Evolutionary conservation across 2,329 filamentous ascomycete genomes (phyloP), one percentile per base, ranked within the genome.

Genomic region (Diaporthe eres): DNA sequence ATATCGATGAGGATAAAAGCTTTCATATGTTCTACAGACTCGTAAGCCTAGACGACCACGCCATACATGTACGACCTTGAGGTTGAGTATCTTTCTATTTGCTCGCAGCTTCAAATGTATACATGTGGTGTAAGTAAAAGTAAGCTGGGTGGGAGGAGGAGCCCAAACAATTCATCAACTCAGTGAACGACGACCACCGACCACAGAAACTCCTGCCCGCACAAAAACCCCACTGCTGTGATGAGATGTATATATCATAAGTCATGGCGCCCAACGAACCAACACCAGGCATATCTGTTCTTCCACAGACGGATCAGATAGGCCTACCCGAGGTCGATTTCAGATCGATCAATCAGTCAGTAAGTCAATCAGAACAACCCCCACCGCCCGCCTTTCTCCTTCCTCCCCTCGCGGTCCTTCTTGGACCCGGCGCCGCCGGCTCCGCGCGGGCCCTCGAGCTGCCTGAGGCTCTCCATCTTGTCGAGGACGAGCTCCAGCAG

Each of bases 381-480:
- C 76, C 76, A 77, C 37, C 76, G 74, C 12, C 77, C 74, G 28
- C 68, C 68, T 44, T 75, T 73, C 61, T 80, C 77, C 77, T 80
- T 81, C 78, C 82, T 83, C 39, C 78, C 77, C 76, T 81, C 81
- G 44, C 67, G 78, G 49, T 76, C 76, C 72, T 80, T 82, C 72
- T 80, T 82, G 28, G 87, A 86, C 42, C 42, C 42, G 2, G 10
- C 60, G 60, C 13, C 25, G 9, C 42, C 61, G 28, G 91, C 88
- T 81, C 92, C 91, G 78, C 93, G 93, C 72, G 93, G 88, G 13
- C 93, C 93, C 81, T 98, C 96, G 12, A 99, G 87, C 81, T 96
- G 93, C 76, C 94, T 90, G 80, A 99, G 85, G 75, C 94, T 94
- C 83, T 98, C 96, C 91, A 99, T 98, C 89, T 99, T 98, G 82